Percentiles rank a stretch among this genome's conserved stretches.
These are phyloP conservation scores for Paecilomyces niveus DNA, from an alignment of 2,329 filamentous ascomycete genomes.

Conservation along the genomic window DNA sequence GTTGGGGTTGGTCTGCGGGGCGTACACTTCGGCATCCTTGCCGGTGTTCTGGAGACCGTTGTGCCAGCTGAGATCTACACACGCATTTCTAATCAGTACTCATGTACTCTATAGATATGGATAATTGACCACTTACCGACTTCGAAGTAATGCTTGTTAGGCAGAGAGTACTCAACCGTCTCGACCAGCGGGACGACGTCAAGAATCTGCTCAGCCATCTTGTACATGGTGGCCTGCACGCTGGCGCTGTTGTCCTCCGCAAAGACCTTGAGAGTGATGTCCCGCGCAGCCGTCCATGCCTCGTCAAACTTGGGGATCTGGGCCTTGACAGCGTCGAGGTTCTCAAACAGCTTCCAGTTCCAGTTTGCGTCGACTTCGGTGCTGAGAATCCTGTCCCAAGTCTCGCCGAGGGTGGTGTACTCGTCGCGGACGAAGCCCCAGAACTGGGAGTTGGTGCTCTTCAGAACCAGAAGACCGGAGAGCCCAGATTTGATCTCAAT, in stretches of 20 bases:
- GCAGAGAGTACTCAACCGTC: slow-evolving; percentile 72
- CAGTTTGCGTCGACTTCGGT: slow-evolving; percentile 85
- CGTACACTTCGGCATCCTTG: slow-evolving; percentile 90
- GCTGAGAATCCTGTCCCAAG: slow-evolving; percentile 90
- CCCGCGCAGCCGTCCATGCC: slow-evolving; percentile 69
- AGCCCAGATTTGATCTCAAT: slow-evolving; percentile 73
- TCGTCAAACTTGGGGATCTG: slow-evolving; percentile 63
- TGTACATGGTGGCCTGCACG: slow-evolving; percentile 98
- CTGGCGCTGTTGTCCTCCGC: slow-evolving; percentile 85
- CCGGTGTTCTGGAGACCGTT: slow-evolving; percentile 93
- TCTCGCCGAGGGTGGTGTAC: slow-evolving; percentile 83
- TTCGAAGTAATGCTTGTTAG: slow-evolving; percentile 99
- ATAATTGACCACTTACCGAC: slow-evolving; percentile 54
- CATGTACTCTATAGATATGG: background rate
- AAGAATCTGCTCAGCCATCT: slow-evolving; percentile 88
- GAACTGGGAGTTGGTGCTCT: slow-evolving; percentile 95
- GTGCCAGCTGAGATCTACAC: slow-evolving; percentile 85
- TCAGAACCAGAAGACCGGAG: slow-evolving; percentile 77
- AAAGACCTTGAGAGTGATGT: slow-evolving; percentile 85
- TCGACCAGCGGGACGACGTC: slow-evolving; percentile 64
- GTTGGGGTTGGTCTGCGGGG: slow-evolving; percentile 86
- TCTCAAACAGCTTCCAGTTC: slow-evolving; percentile 70
- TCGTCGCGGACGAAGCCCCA: slow-evolving; percentile 90
- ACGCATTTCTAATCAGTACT: background rate
- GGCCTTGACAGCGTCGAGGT: slow-evolving; percentile 59